These are phyloP conservation scores for Funneliformis geosporum DNA, from an alignment of 192 early-diverging fungal genomes.

Conservation along the genomic window DNA sequence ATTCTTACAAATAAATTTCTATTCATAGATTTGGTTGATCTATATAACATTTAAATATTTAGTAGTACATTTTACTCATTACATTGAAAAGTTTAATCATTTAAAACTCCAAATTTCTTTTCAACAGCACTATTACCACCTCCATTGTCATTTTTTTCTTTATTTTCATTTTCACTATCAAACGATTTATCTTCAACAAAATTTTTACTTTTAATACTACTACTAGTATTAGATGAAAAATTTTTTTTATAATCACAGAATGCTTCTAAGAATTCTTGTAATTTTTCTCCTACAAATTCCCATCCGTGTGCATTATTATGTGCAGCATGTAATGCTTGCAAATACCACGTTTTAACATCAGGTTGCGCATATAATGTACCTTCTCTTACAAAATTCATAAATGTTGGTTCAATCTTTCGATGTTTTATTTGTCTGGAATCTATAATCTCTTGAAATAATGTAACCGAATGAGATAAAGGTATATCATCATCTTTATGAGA, in stretches of 20 bases:
- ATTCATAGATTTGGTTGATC: too few relatives aligned
- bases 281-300: slow-evolving; percentile 1
- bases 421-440: slow-evolving; percentile 34
- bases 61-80: too few relatives aligned
- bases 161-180: too few relatives aligned
- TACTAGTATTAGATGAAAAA: too few relatives aligned
- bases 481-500: slow-evolving; percentile 42
- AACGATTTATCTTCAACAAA: too few relatives aligned
- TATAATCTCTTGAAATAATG: slow-evolving; percentile 37
- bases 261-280: not conserved
- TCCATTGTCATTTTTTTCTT: too few relatives aligned
- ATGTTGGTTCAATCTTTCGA: slow-evolving; percentile 34
- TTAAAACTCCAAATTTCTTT: too few relatives aligned
- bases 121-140: too few relatives aligned
- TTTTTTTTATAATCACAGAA: not conserved
- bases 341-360: not conserved
- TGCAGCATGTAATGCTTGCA: not conserved
- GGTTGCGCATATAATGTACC: slow-evolving; percentile 14
- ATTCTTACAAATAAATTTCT: too few relatives aligned
- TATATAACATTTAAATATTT: too few relatives aligned
- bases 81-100: too few relatives aligned
- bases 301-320: not conserved
- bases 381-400: slow-evolving; percentile 36
- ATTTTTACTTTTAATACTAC: too few relatives aligned
- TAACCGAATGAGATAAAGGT: slow-evolving; percentile 39